A percentile compares a stretch with the other conserved stretches of the same genome.
Conservation (phyloP, 2,329 filamentous ascomycete species). For the Pyrenophora seminiperda region DNA sequence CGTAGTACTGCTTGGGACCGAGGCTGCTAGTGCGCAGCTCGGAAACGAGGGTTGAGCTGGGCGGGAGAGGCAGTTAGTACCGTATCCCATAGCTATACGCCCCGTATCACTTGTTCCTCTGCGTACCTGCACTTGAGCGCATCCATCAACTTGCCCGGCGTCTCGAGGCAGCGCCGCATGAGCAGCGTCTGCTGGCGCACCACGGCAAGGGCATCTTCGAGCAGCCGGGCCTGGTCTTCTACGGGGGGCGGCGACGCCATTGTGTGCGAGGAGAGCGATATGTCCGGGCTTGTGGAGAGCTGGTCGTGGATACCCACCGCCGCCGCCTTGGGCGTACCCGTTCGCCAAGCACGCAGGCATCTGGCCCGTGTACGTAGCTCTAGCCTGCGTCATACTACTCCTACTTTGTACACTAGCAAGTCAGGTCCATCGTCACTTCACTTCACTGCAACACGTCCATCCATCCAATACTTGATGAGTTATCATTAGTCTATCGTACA, state of each 20-base stretch:
- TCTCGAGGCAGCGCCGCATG: constrained; percentile 98
- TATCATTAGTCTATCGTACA: constrained; percentile 5
- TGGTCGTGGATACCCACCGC: constrained; percentile 29
- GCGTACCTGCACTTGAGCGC: constrained; percentile 96
- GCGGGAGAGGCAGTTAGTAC: constrained; percentile 13
- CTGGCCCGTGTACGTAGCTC: constrained; percentile 24
- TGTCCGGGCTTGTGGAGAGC: constrained; percentile 39
- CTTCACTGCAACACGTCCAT: too few species aligned
- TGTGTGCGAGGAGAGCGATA: constrained; percentile 29
- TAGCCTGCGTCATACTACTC: constrained; percentile 35
- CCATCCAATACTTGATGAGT: neutral
- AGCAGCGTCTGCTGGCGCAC: constrained; percentile 95
- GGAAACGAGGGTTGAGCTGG: constrained; percentile 95
- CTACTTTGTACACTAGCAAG: neutral
- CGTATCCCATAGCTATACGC: neutral
- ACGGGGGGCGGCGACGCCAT: constrained; percentile 57
- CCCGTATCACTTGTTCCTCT: constrained; percentile 3
- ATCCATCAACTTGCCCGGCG: constrained; percentile 98
- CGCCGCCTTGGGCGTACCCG: constrained; percentile 29
- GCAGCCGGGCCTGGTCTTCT: constrained; percentile 75
- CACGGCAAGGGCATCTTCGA: constrained; percentile 94
- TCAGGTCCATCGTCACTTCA: neutral
- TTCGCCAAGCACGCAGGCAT: constrained; percentile 38
- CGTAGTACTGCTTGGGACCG: constrained; percentile 99
- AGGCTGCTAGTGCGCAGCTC: constrained; percentile 95